Evolutionary conservation across 2,329 filamentous ascomycete genomes (phyloP).

Genomic region (Ramularia collo-cygni): DNA sequence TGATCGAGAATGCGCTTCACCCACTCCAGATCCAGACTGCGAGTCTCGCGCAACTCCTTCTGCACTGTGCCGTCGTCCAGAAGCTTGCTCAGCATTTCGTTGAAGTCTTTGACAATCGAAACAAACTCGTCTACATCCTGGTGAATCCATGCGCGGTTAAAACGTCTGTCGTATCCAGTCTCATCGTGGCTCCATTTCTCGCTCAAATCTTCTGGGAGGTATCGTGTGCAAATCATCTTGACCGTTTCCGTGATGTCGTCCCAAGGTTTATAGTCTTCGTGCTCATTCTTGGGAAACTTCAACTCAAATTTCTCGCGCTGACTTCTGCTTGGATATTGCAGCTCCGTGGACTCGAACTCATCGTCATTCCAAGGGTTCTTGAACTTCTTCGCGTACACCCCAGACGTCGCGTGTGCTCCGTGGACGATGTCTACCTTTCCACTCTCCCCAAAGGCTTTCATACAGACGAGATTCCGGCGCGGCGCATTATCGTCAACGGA

Average conservation of each 20-base stretch:
- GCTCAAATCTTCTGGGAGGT: slow-evolving; percentile 65
- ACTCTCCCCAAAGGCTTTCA: slow-evolving; percentile 19
- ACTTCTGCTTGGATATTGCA: slow-evolving; percentile 74
- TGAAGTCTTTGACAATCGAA: slow-evolving; percentile 68
- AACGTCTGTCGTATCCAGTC: slow-evolving; percentile 65
- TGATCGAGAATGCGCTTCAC: slow-evolving; percentile 60
- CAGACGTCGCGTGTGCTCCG: slow-evolving; percentile 36
- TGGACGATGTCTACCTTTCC: slow-evolving; percentile 33
- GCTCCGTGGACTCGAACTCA: slow-evolving; percentile 41
- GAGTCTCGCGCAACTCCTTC: slow-evolving; percentile 61
- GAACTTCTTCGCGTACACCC: slow-evolving; percentile 40
- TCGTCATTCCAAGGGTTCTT: slow-evolving; percentile 41
- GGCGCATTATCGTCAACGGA: slow-evolving; percentile 25
- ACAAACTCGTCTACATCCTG: slow-evolving; percentile 63
- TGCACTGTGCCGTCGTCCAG: slow-evolving; percentile 65
- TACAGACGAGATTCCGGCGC: slow-evolving; percentile 16
- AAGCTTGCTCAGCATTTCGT: slow-evolving; percentile 58
- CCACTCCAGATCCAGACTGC: slow-evolving; percentile 68
- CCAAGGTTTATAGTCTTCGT: slow-evolving; percentile 57
- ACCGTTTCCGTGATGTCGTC: slow-evolving; percentile 54
- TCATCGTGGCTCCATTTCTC: slow-evolving; percentile 63
- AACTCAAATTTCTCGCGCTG: slow-evolving; percentile 55
- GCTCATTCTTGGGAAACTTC: slow-evolving; percentile 62
- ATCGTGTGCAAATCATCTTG: slow-evolving; percentile 60
- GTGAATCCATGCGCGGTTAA: slow-evolving; percentile 66